Conservation (phyloP, 179 eudicot genomes). For the Spinacia oleracea region DNA sequence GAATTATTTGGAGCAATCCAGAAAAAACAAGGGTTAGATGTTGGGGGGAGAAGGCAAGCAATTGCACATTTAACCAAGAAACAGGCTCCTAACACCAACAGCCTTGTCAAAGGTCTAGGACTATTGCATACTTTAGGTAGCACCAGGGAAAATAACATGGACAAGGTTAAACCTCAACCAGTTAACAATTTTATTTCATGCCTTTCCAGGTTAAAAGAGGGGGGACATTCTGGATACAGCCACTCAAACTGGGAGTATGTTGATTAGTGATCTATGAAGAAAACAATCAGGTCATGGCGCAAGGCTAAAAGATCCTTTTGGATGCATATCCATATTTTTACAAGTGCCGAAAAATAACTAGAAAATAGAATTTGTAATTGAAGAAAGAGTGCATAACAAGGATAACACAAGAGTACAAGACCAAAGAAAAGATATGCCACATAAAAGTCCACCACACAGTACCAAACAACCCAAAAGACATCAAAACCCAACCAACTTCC, state of each 20-base stretch:
- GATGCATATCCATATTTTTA: not conserved
- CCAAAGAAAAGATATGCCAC: not conserved
- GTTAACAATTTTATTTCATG: not conserved
- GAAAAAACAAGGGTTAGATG: not conserved
- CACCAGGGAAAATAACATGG: not conserved
- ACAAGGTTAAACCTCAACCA: not conserved
- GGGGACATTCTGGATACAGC: not conserved
- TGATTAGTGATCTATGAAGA: not conserved
- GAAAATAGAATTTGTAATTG: not conserved
- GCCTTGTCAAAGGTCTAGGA: not conserved
- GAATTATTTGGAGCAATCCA: not conserved
- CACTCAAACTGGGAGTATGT: not conserved
- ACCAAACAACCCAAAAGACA: not conserved
- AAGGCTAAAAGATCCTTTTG: not conserved
- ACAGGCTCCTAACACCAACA: not conserved
- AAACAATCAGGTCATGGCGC: not conserved
- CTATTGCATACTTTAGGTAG: not conserved
- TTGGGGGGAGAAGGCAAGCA: no score
- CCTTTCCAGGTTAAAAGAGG: not conserved
- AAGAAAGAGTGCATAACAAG: not conserved
- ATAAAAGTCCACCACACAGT: not conserved
- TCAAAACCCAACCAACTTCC: not conserved
- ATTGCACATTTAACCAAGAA: not conserved
- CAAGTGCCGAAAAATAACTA: not conserved
- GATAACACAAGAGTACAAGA: not conserved